phyloP scores from a whole-genome alignment of 2,329 filamentous ascomycete species.

The Phoma sp. region DNA sequence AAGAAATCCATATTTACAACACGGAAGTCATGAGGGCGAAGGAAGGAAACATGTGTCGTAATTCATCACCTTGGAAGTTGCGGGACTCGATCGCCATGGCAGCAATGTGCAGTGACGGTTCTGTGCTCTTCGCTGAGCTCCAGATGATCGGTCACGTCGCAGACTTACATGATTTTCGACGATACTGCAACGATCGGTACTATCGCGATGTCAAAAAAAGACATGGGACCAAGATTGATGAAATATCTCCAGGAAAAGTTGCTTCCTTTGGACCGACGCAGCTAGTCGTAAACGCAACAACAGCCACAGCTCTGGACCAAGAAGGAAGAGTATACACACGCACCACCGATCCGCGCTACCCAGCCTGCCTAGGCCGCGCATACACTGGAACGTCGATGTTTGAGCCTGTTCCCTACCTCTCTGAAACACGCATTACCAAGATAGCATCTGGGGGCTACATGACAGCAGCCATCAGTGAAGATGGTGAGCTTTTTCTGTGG shows the following conservation, averaged over 20 bases:
- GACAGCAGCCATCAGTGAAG: slow-evolving; percentile 37
- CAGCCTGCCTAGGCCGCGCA: slow-evolving; percentile 30
- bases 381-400: slow-evolving; percentile 9
- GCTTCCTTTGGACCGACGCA: slow-evolving; percentile 11
- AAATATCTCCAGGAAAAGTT: background rate
- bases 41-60: background rate
- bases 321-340: slow-evolving; percentile 29
- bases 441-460: slow-evolving; percentile 41
- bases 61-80: background rate
- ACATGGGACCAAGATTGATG: background rate
- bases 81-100: background rate
- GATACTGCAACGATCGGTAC: background rate
- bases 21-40: slow-evolving; percentile 10
- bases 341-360: slow-evolving; percentile 32
- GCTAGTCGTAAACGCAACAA: slow-evolving; percentile 28
- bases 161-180: too few relatives aligned
- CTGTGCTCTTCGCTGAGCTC: background rate
- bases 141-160: background rate
- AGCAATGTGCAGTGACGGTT: slow-evolving; percentile 2
- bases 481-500: slow-evolving; percentile 44
- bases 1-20: slow-evolving; percentile 18
- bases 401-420: slow-evolving; percentile 33
- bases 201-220: background rate
- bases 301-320: slow-evolving; percentile 25
- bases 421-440: slow-evolving; percentile 27